Conservation (phyloP, 495 filamentous ascomycete species). For the Penicillium canariense region DNA sequence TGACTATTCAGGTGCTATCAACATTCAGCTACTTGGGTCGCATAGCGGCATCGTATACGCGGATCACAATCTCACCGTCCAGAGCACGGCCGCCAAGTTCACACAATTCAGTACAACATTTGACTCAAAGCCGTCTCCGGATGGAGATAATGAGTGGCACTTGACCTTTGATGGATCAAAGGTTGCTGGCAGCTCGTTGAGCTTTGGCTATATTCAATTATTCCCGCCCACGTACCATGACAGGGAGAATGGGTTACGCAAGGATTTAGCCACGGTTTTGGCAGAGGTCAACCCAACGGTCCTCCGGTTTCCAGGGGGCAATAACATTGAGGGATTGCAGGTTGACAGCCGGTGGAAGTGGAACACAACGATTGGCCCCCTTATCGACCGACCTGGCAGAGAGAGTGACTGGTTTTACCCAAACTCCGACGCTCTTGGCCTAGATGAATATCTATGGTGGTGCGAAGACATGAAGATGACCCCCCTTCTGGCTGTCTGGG, state of each 20-base stretch:
- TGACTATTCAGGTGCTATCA: constrained; percentile 28
- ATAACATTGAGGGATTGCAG: constrained; percentile 51
- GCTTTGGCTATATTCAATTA: constrained; percentile 63
- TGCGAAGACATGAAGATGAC: constrained; percentile 61
- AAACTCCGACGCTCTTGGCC: constrained; percentile 61
- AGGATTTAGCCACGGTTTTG: constrained; percentile 57
- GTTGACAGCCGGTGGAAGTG: constrained; percentile 58
- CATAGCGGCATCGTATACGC: constrained; percentile 34
- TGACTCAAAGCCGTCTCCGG: constrained; percentile 46
- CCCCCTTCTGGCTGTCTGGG: constrained; percentile 56
- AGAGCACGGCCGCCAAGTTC: constrained; percentile 27
- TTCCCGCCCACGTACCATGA: constrained; percentile 61
- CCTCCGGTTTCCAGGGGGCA: constrained; percentile 65
- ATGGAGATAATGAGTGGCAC: constrained; percentile 64
- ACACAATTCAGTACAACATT: constrained; percentile 34
- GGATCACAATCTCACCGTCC: constrained; percentile 33
- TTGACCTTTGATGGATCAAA: constrained; percentile 55
- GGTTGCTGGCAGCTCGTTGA: constrained; percentile 45
- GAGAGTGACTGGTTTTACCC: constrained; percentile 60
- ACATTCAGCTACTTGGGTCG: constrained; percentile 34
- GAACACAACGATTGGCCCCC: constrained; percentile 64
- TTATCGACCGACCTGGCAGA: constrained; percentile 60
- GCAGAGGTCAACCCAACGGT: constrained; percentile 54
- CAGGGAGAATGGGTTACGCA: constrained; percentile 59
- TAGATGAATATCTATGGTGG: constrained; percentile 64